Evolutionary conservation across 1,284 basidiomycete genomes (phyloP), one percentile per base, ranked within the genome.

Genomic region (Salmacisia buchloeana): DNA sequence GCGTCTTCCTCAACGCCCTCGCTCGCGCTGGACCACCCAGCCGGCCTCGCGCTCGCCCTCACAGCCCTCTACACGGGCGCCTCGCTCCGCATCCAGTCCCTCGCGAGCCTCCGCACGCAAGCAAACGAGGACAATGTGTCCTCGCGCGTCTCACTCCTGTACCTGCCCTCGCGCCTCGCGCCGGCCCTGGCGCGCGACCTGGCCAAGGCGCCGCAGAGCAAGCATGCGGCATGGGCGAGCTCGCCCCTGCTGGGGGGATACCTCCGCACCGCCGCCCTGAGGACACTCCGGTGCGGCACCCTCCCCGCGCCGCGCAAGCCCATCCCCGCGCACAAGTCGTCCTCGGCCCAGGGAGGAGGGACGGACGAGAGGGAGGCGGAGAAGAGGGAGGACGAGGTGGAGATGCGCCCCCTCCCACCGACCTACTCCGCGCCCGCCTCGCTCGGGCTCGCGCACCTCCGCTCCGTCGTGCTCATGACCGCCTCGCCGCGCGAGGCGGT

Each of bases 41-140:
- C 68, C 6, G 74, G 73, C 9, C 62, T 76, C 18, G 61, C 69
- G 10, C 65, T 79, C 25, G 68, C 68, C 6, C 64, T 79, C 31
- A 63, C 67, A 3, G 69, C 74, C 1, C 69, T 78, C 33, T 77
- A 75, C 64, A 76, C 76, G 0, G 75, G 75, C 15, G 65, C 77
- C 4, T 61, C 67, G n/a, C 61, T 79, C 13, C 49, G 41, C 10
- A 36, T 45, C 23, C 45, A 41, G 35, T 23, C 69, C 5, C 64
- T 79, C 34, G 59, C 65, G 3, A 67, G 72, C 1, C 69, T 78
- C 29, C 76, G 73, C 63, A 74, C 76, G 0, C 74, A 75, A 9
- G 64, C 77, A 25, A 56, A 61, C 27, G 49, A 43, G 35, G 12
- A n/a, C 0, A 58, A 58, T 23, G 34, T 36, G 6, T 58, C 56